Evolutionary conservation across 805 yeast species (phyloP).

Genomic region (Candida lessepsii): DNA sequence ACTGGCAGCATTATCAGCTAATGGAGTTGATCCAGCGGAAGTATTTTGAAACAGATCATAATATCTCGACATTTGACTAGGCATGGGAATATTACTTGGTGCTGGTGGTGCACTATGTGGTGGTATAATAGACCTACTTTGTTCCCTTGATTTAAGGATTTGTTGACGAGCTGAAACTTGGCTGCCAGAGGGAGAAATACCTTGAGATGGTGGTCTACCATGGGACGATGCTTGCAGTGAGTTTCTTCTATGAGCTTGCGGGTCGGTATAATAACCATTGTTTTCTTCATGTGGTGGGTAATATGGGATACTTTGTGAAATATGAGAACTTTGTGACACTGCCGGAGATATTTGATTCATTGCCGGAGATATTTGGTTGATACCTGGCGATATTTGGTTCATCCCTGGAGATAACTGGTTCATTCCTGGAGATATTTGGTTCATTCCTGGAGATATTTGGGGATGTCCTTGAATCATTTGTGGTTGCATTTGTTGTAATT

Average conservation of each 20-base stretch:
- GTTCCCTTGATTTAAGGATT: slow-evolving; percentile 6
- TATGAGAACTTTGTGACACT: background rate
- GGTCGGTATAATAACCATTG: background rate
- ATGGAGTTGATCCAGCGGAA: background rate
- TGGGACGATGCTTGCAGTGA: slow-evolving; percentile 2
- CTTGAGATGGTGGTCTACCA: background rate
- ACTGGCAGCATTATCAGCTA: background rate
- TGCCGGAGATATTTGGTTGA: background rate
- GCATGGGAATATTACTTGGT: slow-evolving; percentile 15
- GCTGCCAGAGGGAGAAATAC: slow-evolving; percentile 2
- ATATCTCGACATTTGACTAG: slow-evolving; percentile 1
- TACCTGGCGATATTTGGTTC: background rate
- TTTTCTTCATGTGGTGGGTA: slow-evolving; percentile 1
- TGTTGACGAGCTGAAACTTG: slow-evolving; percentile 12
- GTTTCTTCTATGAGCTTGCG: background rate
- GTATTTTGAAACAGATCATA: slow-evolving; percentile 1
- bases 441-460: background rate
- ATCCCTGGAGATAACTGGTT: background rate
- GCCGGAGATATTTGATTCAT: background rate
- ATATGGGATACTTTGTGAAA: background rate
- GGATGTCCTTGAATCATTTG: background rate
- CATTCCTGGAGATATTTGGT: background rate
- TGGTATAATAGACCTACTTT: slow-evolving; percentile 10
- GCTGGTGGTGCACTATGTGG: slow-evolving; percentile 16
- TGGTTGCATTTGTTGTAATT: background rate